Percentiles rank a stretch among this genome's conserved stretches.
These are phyloP conservation scores for Cyphellophora europaea DNA, from an alignment of 2,329 filamentous ascomycete species.

Conservation along the genomic window DNA sequence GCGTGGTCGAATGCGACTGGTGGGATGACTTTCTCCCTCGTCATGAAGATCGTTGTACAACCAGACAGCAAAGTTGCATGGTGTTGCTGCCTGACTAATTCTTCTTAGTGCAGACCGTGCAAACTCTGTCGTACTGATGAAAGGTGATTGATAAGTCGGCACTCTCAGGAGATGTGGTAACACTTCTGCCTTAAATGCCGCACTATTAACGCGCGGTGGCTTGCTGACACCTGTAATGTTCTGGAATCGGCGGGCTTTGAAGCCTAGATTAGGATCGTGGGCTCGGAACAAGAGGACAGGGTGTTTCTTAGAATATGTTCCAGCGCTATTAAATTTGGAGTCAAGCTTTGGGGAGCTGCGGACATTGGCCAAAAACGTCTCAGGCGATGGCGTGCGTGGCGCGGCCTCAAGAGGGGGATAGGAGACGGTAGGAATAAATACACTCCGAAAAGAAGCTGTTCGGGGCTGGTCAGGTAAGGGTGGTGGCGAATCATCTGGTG, in stretches of 20 bases:
- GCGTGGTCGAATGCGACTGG: constrained; percentile 2
- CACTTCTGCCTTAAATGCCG: constrained; percentile 4
- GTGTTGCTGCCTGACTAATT: neutral
- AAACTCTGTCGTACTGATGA: constrained; percentile 7
- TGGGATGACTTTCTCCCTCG: constrained; percentile 3
- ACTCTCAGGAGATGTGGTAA: constrained; percentile 6
- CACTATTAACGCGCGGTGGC: constrained; percentile 2
- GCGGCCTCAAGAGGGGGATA: too few relatives aligned
- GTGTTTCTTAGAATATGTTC: neutral
- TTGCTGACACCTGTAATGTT: neutral
- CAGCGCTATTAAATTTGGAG: constrained; percentile 3
- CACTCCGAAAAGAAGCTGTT: too few relatives aligned
- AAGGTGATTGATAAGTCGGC: constrained; percentile 7
- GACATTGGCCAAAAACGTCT: constrained; percentile 1
- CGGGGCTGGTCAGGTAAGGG: too few relatives aligned
- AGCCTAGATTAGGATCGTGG: constrained; percentile 4
- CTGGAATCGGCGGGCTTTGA: constrained; percentile 6
- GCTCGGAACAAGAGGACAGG: constrained; percentile 9
- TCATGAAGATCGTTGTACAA: constrained; percentile 10
- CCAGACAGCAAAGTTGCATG: constrained; percentile 5
- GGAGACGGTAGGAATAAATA: too few relatives aligned
- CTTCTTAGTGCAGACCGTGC: constrained; percentile 2
- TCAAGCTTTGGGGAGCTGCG: constrained; percentile 2
- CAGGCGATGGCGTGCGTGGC: too few relatives aligned
- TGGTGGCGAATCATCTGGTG: too few relatives aligned